Base-by-base conservation (phyloP, 2,329 filamentous ascomycete species). In the Davidsoniella neocaledoniae region DNA sequence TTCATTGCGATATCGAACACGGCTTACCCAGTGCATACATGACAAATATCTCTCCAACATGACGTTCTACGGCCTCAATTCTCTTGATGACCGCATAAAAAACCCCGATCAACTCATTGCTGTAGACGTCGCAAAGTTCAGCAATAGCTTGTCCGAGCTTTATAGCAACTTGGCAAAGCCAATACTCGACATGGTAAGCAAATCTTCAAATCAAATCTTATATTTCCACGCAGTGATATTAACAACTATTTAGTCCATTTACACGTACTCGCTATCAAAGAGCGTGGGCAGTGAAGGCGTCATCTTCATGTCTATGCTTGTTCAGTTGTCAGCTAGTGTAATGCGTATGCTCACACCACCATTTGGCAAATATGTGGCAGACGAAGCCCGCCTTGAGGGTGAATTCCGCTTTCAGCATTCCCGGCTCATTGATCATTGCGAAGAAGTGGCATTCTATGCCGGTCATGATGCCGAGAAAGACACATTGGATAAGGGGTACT, bases 91-190 rank as follows among this genome's bases (percentile, higher is more conserved):
- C 62, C 79, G 91, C 61, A 94, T 98, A 73, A 94, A 95, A 71
- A 98, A 98, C 61, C 86, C 91, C 2, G 91, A 98, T 61, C 91
- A 98, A 66, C 75, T 98, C 41, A 94, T 98, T 58, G 91, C 90
- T 0, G 90, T 96, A 25, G 91, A 98, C 62, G 86, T 98, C 8
- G 84, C 88, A 54, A 90, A 91, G 59, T 98, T 98, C 68, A 91
- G 88, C 23, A 94, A 94, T 63, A 94, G 86, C 58, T 67, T 96
- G 54, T 90, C 91, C 1, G 90, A 96, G 63, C 69, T 98, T 5
- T 98, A 98, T 65, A 94, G 88, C 55, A 96, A 96, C 61, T 69
- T 98, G 37, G 91, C 91, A 2, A 98, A 98, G 63, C 91, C 91
- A 0, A 72, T 94, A 3, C 70, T 98, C 17, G 91, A 98, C 57